phyloP scores from a whole-genome alignment of 2,329 filamentous ascomycete genomes.

The Cercospora citrullina region DNA sequence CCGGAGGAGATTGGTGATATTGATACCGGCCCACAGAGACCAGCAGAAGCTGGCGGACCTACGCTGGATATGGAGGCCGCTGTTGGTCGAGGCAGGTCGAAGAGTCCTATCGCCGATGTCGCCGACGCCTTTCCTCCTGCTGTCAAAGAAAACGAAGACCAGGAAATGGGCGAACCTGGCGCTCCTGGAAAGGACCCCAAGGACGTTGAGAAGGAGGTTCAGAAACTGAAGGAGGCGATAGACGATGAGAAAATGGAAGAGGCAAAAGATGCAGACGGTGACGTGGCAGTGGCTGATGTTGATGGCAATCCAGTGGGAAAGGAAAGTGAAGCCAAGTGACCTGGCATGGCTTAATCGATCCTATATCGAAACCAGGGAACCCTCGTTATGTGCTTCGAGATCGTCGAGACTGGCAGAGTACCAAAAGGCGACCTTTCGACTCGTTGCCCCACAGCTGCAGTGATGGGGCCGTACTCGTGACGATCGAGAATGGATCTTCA shows the following conservation, averaged over 20 bases:
- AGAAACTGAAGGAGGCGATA: constrained; percentile 24
- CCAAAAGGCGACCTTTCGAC: background rate
- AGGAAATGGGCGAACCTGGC: constrained; percentile 22
- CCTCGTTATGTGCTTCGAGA: background rate
- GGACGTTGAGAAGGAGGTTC: constrained; percentile 27
- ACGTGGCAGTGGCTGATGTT: constrained; percentile 35
- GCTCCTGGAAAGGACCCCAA: constrained; percentile 24
- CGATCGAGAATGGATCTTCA: background rate
- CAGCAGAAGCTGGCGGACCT: constrained; percentile 17
- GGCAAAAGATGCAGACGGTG: constrained; percentile 35
- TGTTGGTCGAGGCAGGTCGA: constrained; percentile 38
- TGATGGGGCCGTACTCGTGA: background rate
- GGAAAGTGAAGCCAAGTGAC: constrained; percentile 7
- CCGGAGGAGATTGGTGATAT: constrained; percentile 81
- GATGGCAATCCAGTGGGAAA: constrained; percentile 28
- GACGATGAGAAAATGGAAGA: constrained; percentile 23
- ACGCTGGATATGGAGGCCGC: constrained; percentile 46
- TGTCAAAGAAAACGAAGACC: constrained; percentile 17
- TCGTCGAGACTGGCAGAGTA: background rate
- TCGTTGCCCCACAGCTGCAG: background rate
- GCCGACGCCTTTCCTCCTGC: background rate
- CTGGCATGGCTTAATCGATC: background rate
- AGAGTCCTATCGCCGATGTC: constrained; percentile 30
- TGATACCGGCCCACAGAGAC: constrained; percentile 74
- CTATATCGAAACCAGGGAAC: background rate